Base-by-base conservation (phyloP, 2,329 filamentous ascomycete species). In the Phaeophleospora eucalypticola region DNA sequence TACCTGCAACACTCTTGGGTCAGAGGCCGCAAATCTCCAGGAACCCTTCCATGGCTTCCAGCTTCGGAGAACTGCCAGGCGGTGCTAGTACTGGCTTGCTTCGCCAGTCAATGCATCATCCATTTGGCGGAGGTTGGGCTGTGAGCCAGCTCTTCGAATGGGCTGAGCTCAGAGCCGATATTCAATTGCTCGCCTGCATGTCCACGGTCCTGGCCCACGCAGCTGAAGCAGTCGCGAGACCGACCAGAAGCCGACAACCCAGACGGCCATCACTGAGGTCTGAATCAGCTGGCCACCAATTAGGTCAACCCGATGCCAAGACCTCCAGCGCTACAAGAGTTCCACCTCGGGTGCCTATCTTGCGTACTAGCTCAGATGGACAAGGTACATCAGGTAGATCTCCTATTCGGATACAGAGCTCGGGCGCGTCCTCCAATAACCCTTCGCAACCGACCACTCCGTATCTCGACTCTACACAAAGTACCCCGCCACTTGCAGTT, bases 171-270 rank as follows among this genome's bases (percentile, higher is more conserved):
- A 69, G 76, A 29, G 80, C 76, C n/a, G 80, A 84, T 61, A 68
- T 81, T 1, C 81, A 84, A 59, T 82, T 83, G 77, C 71, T 84
- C 27, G 81, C 79, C n/a, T 81, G 81, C 75, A 65, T 84, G 32
- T 80, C 81, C 3, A 82, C 79, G 24, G 12, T 29, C 24, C 12
- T 29, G 12, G 24, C 24, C 12, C 24, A 12, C 7, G 12, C 24
- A 7, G 24, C 24, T 29, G 24, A 29, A 29, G 24, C 24, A 12
- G 24, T 12, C 7, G 12, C 7, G 24, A 6, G 12, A 12, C 24
- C 24, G 6, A 12, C 12, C 12, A 29, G 24, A 12, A 29, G 24
- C 24, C 7, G 24, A 6, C 24, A 12, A 6, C 12, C 24, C 12
- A n/a, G n/a, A n/a, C 24, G 24, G 12, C 12, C 24, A 6, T 29